Percentiles rank a stretch among this genome's conserved stretches.
Conservation (phyloP, 2,329 filamentous ascomycete species). For the Sclerotinia trifoliorum region DNA sequence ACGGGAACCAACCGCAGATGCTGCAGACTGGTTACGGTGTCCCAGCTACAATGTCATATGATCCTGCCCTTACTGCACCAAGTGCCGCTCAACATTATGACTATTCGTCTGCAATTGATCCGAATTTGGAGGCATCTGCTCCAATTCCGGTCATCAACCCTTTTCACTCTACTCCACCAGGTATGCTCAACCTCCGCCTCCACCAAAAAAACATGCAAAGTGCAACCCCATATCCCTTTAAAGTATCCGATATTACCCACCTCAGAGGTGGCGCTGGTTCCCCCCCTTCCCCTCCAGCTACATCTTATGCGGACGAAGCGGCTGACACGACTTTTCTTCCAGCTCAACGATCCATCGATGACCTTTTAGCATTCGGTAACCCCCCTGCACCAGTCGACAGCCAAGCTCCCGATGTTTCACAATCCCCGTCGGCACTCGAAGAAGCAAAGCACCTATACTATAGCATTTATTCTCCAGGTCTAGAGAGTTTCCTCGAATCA, state of each 20-base stretch:
- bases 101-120: slow-evolving; percentile 44
- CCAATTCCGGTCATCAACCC: slow-evolving; percentile 33
- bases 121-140: slow-evolving; percentile 52
- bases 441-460: slow-evolving; percentile 72
- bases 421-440: slow-evolving; percentile 51
- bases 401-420: slow-evolving; percentile 49
- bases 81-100: slow-evolving; percentile 52
- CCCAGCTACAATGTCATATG: slow-evolving; percentile 10
- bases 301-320: slow-evolving; percentile 38
- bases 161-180: slow-evolving; percentile 34
- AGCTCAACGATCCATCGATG: slow-evolving; percentile 70
- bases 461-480: slow-evolving; percentile 71
- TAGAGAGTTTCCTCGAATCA: slow-evolving; percentile 77
- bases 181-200: slow-evolving; percentile 37
- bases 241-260: slow-evolving; percentile 45
- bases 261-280: slow-evolving; percentile 53
- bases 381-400: slow-evolving; percentile 52
- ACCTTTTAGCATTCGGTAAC: slow-evolving; percentile 65
- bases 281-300: slow-evolving; percentile 39
- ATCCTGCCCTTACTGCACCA: slow-evolving; percentile 41
- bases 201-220: slow-evolving; percentile 40
- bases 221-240: slow-evolving; percentile 40
- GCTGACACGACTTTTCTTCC: slow-evolving; percentile 47
- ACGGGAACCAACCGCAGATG: slow-evolving; percentile 49
- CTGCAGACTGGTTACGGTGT: slow-evolving; percentile 39